These are phyloP conservation scores for Phytophthora nicotianae DNA, from an alignment of 352 stramenopile species.

Conservation along the genomic window DNA sequence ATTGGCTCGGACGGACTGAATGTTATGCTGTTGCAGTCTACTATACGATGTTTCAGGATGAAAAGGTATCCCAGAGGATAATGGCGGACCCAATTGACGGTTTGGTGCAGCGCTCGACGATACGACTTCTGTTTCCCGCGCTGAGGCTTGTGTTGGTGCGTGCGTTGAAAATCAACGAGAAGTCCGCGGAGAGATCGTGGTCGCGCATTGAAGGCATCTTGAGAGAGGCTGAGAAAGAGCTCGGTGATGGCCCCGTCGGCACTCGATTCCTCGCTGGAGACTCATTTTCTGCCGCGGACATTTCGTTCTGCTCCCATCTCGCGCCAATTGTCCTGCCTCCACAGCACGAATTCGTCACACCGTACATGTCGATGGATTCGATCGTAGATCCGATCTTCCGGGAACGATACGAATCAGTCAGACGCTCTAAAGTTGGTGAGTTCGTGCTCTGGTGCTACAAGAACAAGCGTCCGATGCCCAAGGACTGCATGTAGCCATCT, in stretches of 20 bases:
- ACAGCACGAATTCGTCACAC: constrained; percentile 45
- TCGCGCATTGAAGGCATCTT: constrained; percentile 35
- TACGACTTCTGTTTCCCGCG: constrained; percentile 35
- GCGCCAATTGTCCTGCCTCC: constrained; percentile 41
- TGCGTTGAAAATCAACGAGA: constrained; percentile 43
- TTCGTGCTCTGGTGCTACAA: constrained; percentile 64
- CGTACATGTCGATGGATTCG: constrained; percentile 32
- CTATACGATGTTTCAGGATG: constrained; percentile 39
- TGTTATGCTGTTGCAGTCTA: constrained; percentile 29
- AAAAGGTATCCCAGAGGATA: constrained; percentile 19
- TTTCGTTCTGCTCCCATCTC: constrained; percentile 60
- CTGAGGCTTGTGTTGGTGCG: constrained; percentile 36
- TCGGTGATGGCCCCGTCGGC: constrained; percentile 48
- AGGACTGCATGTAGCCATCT: neutral
- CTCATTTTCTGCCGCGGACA: constrained; percentile 56
- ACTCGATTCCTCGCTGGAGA: constrained; percentile 42
- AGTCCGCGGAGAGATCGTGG: constrained; percentile 32
- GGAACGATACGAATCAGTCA: constrained; percentile 35
- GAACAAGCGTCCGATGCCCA: constrained; percentile 42
- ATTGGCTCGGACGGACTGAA: neutral
- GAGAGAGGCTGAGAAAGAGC: constrained; percentile 24
- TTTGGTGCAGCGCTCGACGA: neutral
- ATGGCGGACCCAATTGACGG: constrained; percentile 17
- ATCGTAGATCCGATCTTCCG: constrained; percentile 32
- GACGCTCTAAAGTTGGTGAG: constrained; percentile 44